Conservation (phyloP, 306 rosid genomes). For the Pyrus pyrifolia region DNA sequence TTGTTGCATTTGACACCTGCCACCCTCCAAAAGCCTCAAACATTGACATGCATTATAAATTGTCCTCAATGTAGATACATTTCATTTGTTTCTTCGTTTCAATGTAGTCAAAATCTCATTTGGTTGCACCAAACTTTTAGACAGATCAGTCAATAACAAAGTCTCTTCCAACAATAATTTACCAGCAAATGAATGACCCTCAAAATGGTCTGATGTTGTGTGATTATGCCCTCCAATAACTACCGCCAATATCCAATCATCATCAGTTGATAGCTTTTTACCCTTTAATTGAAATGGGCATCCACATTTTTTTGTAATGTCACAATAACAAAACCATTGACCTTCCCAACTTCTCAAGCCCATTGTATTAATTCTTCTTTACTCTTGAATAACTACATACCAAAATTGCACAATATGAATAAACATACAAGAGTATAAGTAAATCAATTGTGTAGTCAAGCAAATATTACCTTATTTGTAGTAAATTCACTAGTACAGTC, state of each 20-base stretch:
- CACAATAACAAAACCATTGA: too few species aligned
- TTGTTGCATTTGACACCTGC: not conserved
- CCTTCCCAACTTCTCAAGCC: too few species aligned
- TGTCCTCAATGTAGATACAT: not conserved
- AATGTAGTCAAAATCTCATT: not conserved
- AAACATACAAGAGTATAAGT: not conserved
- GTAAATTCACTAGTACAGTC: too few species aligned
- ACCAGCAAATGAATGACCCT: not conserved
- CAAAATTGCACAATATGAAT: not conserved
- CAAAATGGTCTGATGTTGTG: accelerated
- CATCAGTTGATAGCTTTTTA: not conserved
- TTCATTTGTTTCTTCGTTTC: not conserved
- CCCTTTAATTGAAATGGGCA: not conserved
- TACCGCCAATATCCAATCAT: not conserved
- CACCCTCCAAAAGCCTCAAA: not conserved
- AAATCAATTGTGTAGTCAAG: not conserved
- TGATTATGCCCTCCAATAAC: not conserved
- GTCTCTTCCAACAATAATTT: not conserved
- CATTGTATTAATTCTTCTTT: not conserved
- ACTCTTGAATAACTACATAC: not conserved
- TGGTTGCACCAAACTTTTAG: not conserved
- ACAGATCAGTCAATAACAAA: not conserved
- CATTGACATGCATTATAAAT: not conserved
- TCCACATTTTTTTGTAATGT: too few species aligned
- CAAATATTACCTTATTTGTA: not conserved